These are phyloP conservation scores for Termitomyces sp. DNA, from an alignment of 768 basidiomycete genomes.

Conservation along the genomic window DNA sequence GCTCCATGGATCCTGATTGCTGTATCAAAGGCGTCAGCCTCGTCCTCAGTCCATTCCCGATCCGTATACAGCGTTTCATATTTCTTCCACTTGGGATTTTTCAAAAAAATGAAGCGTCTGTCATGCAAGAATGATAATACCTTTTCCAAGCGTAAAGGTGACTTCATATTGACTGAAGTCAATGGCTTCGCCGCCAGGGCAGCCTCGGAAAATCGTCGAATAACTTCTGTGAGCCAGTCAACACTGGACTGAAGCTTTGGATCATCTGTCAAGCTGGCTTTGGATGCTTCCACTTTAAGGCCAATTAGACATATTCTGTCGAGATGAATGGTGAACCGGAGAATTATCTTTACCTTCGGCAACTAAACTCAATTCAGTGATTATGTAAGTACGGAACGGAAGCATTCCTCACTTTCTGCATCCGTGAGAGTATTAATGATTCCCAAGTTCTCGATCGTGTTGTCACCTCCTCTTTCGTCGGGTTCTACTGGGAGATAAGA, in stretches of 20 bases:
- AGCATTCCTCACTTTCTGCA: constrained; percentile 57
- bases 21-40: constrained; percentile 74
- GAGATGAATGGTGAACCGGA: not conserved
- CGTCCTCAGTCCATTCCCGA: constrained; percentile 67
- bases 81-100: constrained; percentile 64
- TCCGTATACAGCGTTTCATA: constrained; percentile 64
- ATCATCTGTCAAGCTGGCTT: constrained; percentile 52
- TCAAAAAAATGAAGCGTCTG: constrained; percentile 1
- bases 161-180: constrained; percentile 63
- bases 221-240: constrained; percentile 82
- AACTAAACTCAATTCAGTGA: constrained; percentile 36
- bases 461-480: constrained; percentile 67
- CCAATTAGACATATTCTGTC: not conserved
- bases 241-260: constrained; percentile 54
- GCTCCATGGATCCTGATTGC: constrained; percentile 71
- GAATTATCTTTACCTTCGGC: constrained; percentile 47
- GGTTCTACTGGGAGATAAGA: constrained; percentile 36
- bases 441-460: constrained; percentile 71
- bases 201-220: constrained; percentile 71
- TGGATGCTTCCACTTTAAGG: constrained; percentile 65
- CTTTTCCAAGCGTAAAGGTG: constrained; percentile 58
- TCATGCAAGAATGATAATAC: constrained; percentile 32
- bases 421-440: constrained; percentile 62
- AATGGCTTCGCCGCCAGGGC: constrained; percentile 55
- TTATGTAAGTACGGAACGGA: constrained; percentile 20